These are phyloP conservation scores for Ogataea ganodermae DNA, from an alignment of 805 yeast species.

Conservation along the genomic window DNA sequence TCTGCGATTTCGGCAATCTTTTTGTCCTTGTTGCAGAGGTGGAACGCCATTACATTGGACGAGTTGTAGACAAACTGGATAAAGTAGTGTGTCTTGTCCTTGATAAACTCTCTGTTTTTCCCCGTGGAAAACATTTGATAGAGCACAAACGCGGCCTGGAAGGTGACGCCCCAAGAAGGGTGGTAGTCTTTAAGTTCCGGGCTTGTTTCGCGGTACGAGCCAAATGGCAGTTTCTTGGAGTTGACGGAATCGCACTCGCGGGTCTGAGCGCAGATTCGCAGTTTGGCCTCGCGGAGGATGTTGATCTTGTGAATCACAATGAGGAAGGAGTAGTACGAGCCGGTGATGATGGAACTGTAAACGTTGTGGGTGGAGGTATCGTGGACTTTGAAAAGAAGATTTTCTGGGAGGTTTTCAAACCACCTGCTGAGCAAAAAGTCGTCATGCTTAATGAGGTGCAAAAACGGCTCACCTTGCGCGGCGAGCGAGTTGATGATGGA, in stretches of 20 bases:
- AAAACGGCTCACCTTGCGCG: constrained; percentile 47
- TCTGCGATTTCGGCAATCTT: constrained; percentile 41
- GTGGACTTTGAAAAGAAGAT: constrained; percentile 59
- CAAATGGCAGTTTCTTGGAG: not conserved
- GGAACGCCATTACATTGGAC: constrained; percentile 64
- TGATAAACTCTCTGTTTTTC: constrained; percentile 42
- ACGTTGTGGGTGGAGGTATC: constrained; percentile 37
- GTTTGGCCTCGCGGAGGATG: constrained; percentile 41
- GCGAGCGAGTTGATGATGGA: constrained; percentile 31
- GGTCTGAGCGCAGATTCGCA: not conserved
- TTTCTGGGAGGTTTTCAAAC: constrained; percentile 65
- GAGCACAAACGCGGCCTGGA: constrained; percentile 81
- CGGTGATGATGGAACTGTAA: constrained; percentile 58
- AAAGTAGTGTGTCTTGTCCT: constrained; percentile 38
- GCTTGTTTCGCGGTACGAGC: not conserved
- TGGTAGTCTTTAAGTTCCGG: constrained; percentile 45
- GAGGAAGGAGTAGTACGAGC: constrained; percentile 67
- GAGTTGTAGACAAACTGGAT: constrained; percentile 38
- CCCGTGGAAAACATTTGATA: constrained; percentile 58
- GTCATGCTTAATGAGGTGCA: constrained; percentile 65
- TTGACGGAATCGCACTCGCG: too few relatives aligned
- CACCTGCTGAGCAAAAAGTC: constrained; percentile 75
- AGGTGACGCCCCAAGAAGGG: constrained; percentile 80
- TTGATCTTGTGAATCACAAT: constrained; percentile 69
- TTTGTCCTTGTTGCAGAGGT: constrained; percentile 40